Evolutionary conservation across 306 rosid genomes (phyloP).

Genomic region (Cicer pinnatifidum): DNA sequence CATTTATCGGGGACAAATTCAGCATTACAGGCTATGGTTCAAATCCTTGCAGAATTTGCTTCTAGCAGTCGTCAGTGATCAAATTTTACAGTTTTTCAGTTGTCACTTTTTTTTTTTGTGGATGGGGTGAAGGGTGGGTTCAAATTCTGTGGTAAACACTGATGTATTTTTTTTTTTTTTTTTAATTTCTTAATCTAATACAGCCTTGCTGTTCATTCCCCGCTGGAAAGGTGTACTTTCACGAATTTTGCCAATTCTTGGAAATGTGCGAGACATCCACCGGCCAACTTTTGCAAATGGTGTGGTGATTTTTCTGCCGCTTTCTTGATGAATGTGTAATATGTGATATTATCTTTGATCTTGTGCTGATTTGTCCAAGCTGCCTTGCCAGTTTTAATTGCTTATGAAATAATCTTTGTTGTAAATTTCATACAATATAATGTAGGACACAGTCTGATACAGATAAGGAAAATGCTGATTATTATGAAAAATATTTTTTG

Average conservation of each 20-base stretch:
- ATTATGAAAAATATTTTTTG: not conserved
- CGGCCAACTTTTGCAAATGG: constrained; percentile 93
- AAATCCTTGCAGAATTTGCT: constrained; percentile 92
- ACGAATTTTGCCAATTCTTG: constrained; percentile 89
- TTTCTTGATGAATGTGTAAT: constrained; percentile 38
- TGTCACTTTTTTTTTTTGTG: constrained; percentile 1
- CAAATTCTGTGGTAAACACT: constrained; percentile 35
- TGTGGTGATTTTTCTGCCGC: constrained; percentile 48
- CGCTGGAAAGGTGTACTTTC: constrained; percentile 92
- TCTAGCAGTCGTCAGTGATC: constrained; percentile 72
- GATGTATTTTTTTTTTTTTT: constrained; percentile 42
- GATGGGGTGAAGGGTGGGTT: not conserved
- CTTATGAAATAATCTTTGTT: constrained; percentile 17
- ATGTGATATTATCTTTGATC: constrained; percentile 39
- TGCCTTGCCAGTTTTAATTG: constrained; percentile 36
- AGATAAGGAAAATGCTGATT: not conserved
- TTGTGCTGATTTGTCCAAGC: constrained; percentile 28
- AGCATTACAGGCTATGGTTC: constrained; percentile 88
- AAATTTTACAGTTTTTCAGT: constrained; percentile 38
- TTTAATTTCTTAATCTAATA: constrained; percentile 47
- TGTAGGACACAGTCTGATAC: constrained; percentile 21
- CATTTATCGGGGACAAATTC: constrained; percentile 86
- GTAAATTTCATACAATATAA: constrained; percentile 23
- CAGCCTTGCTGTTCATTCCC: constrained; percentile 90
- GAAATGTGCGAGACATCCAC: constrained; percentile 86